Evolutionary conservation across 2,329 filamentous ascomycete species (phyloP).

Genomic region (Ascochyta lentis): DNA sequence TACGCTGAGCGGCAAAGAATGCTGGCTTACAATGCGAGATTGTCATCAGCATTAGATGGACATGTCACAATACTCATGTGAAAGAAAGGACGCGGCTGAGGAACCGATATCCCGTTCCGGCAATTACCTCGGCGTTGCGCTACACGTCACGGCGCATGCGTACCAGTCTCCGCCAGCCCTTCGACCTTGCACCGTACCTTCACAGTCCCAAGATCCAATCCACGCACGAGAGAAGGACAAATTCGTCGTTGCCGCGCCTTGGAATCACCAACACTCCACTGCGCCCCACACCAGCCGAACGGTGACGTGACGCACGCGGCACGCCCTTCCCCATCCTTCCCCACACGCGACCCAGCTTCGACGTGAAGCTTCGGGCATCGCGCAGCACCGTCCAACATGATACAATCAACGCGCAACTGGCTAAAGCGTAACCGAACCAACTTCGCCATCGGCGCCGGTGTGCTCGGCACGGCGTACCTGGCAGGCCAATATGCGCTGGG

Average conservation of each 20-base stretch:
- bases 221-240: too few relatives aligned
- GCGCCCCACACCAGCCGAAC: neutral
- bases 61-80: neutral
- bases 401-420: conserved; percentile 83
- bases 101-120: conserved; percentile 11
- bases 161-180: neutral
- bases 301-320: neutral
- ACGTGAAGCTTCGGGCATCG: conserved; percentile 4
- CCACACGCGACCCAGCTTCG: conserved; percentile 14
- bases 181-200: neutral
- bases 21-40: too few relatives aligned
- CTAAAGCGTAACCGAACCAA: conserved; percentile 89
- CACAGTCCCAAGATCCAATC: neutral
- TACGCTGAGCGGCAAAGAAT: too few relatives aligned
- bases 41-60: neutral
- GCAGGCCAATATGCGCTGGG: conserved; percentile 90
- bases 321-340: neutral
- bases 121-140: conserved; percentile 5
- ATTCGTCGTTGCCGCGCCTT: too few relatives aligned
- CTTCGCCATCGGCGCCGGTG: conserved; percentile 84
- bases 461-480: conserved; percentile 88
- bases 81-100: neutral
- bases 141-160: conserved; percentile 8
- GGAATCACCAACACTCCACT: neutral
- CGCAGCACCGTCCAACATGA: conserved; percentile 54